Evolutionary conservation across 2,329 filamentous ascomycete genomes (phyloP), one percentile per base, ranked within the genome.

Genomic region (Curvularia eragrostidis): DNA sequence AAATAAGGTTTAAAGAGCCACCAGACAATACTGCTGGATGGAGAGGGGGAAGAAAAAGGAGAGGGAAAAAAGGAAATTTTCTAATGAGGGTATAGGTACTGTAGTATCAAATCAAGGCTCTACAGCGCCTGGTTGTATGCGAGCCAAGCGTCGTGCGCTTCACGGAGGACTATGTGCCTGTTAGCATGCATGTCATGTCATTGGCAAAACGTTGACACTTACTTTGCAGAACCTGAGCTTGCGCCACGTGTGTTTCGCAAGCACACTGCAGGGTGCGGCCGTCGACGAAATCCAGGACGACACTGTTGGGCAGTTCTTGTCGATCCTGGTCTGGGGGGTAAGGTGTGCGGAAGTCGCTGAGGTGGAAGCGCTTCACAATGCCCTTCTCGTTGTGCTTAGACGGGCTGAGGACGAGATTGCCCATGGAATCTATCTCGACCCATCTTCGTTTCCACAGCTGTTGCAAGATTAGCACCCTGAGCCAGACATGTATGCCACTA

Each of bases 371-470:
- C 79, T 93, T 93, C 54, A 88, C 86, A 79, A 82, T 84, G 82
- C 75, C 87, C 80, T 77, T 85, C 47, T 84, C 82, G 64, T 86
- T 85, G 19, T 87, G 84, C 61, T 87, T 87, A 18, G 89, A 85
- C 8, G 88, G 84, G 41, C 89, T 91, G 61, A 99, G 84, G 56
- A 96, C 88, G 38, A 99, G 81, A 77, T 90, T 93, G 18, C 94
- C 95, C 59, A 90, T 84, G 8, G 88, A 87, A 75, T 98, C 93
- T 55, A 99, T 86, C 63, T 89, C 89, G 78, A 97, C 88, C 70
- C 89, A 93, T 59, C 95, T 88, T 53, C 94, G 90, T 81, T 98
- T 99, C 95, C 95, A 99, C 12, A 99, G 84, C 80, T 83, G 15
- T 12, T 21, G 26, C 5, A 8, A 10, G 9, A 47, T 67, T 62